Evolutionary conservation across 1,139 yeast genomes (phyloP).

Genomic region (Diutina pseudorugosa): DNA sequence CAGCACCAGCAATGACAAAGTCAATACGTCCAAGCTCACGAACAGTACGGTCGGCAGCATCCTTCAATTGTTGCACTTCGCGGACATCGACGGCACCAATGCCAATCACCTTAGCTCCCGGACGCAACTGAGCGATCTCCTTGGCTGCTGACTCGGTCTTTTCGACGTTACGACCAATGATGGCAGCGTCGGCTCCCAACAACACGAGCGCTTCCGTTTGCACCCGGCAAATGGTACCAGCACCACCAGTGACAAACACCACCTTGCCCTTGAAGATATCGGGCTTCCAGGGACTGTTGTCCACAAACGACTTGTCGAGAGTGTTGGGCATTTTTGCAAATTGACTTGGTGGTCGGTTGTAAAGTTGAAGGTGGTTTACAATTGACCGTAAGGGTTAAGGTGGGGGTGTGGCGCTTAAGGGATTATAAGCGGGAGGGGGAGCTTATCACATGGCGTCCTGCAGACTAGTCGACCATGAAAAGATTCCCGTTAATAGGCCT

Average conservation of each 20-base stretch:
- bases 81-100: conserved; percentile 70
- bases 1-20: conserved; percentile 87
- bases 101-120: conserved; percentile 55
- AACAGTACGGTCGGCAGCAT: conserved; percentile 61
- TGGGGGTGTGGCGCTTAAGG: neutral
- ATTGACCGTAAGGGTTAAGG: neutral
- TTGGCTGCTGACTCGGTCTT: conserved; percentile 56
- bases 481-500: neutral
- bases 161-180: conserved; percentile 61
- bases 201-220: conserved; percentile 74
- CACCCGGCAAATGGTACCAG: conserved; percentile 83
- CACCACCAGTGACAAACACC: conserved; percentile 88
- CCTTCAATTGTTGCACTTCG: conserved; percentile 38
- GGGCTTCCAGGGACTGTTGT: conserved; percentile 30
- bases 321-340: neutral
- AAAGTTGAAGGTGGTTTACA: neutral
- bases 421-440: neutral
- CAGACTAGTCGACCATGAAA: too few species aligned
- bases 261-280: conserved; percentile 72
- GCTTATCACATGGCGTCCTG: neutral
- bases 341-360: too few species aligned
- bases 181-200: conserved; percentile 78
- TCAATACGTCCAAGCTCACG: conserved; percentile 61
- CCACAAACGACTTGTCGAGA: conserved; percentile 8
- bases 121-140: conserved; percentile 44